A percentile compares a stretch with the other conserved stretches of the same genome.
Conservation (phyloP, 306 rosid species). For the Boehmeria nivea region DNA sequence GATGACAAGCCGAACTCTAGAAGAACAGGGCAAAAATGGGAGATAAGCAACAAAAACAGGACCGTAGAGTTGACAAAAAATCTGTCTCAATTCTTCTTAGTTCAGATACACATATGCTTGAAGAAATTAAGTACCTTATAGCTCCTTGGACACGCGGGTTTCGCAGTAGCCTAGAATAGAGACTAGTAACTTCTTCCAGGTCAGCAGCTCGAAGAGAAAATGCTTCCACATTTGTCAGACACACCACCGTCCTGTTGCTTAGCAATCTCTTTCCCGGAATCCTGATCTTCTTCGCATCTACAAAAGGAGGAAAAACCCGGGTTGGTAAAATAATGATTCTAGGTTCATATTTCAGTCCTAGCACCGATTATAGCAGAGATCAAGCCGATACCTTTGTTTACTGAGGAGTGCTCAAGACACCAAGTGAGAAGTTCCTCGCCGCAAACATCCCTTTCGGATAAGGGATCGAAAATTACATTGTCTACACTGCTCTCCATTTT, state of each 20-base stretch:
- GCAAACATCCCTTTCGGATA: constrained; percentile 72
- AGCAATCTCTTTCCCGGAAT: constrained; percentile 58
- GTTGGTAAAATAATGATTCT: too few species aligned
- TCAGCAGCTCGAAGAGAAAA: constrained; percentile 71
- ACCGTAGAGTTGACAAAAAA: too few species aligned
- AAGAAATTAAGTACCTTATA: constrained; percentile 42
- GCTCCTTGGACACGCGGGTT: constrained; percentile 72
- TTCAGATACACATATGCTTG: too few species aligned
- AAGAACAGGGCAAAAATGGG: too few species aligned
- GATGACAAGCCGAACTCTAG: too few species aligned
- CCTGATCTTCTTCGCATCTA: constrained; percentile 51
- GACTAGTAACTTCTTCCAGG: constrained; percentile 78
- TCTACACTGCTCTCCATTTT: constrained; percentile 65
- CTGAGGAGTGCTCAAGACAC: constrained; percentile 78
- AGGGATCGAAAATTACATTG: constrained; percentile 46
- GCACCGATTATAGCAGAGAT: too few species aligned
- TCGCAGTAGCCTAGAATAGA: constrained; percentile 66
- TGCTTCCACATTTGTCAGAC: constrained; percentile 78
- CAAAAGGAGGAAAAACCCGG: constrained; percentile 5
- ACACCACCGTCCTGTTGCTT: constrained; percentile 58
- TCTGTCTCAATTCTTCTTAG: too few species aligned
- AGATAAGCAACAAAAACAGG: too few species aligned
- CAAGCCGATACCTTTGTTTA: constrained; percentile 61
- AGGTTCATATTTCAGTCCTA: too few species aligned
- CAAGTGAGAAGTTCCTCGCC: constrained; percentile 90